Percentiles rank a stretch among this genome's conserved stretches.
These are phyloP conservation scores for Barnettozyma sucrosica DNA, from an alignment of 805 yeast genomes.

Conservation along the genomic window DNA sequence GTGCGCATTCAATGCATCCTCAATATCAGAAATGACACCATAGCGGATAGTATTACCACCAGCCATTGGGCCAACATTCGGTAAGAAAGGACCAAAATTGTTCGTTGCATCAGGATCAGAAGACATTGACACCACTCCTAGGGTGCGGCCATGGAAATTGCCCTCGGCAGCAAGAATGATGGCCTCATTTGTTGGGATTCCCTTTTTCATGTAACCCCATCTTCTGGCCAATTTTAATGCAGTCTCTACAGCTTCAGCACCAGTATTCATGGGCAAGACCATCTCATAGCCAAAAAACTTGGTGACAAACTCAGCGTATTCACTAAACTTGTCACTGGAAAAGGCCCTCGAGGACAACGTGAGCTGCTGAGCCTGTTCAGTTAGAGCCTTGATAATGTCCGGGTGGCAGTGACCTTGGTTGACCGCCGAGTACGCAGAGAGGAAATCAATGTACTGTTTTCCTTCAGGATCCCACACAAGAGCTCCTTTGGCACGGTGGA, in stretches of 20 bases:
- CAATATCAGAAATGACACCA: slow-evolving; percentile 82
- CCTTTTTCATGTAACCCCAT: slow-evolving; percentile 92
- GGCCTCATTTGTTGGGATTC: slow-evolving; percentile 78
- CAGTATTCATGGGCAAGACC: slow-evolving; percentile 97
- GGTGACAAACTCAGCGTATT: slow-evolving; percentile 80
- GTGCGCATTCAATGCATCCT: slow-evolving; percentile 70
- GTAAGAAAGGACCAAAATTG: slow-evolving; percentile 84
- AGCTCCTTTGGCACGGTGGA: slow-evolving; percentile 81
- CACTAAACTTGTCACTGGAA: slow-evolving; percentile 82
- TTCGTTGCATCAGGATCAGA: slow-evolving; percentile 91
- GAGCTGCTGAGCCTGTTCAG: slow-evolving; percentile 78
- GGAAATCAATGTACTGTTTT: slow-evolving; percentile 83
- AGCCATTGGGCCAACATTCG: slow-evolving; percentile 80
- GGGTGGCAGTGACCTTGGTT: slow-evolving; percentile 99
- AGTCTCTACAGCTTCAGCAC: slow-evolving; percentile 98
- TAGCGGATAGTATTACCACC: slow-evolving; percentile 58
- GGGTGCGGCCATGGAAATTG: slow-evolving; percentile 95
- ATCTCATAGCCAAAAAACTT: slow-evolving; percentile 86
- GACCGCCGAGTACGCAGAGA: slow-evolving; percentile 94
- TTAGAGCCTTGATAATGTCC: slow-evolving; percentile 74
- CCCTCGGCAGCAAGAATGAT: slow-evolving; percentile 80
- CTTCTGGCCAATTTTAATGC: slow-evolving; percentile 91
- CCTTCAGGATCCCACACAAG: slow-evolving; percentile 99
- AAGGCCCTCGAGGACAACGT: slow-evolving; percentile 92
- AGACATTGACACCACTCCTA: slow-evolving; percentile 93